Evolutionary conservation across 257 asterid species (phyloP).

Genomic region (Ophiorrhiza pumila): DNA sequence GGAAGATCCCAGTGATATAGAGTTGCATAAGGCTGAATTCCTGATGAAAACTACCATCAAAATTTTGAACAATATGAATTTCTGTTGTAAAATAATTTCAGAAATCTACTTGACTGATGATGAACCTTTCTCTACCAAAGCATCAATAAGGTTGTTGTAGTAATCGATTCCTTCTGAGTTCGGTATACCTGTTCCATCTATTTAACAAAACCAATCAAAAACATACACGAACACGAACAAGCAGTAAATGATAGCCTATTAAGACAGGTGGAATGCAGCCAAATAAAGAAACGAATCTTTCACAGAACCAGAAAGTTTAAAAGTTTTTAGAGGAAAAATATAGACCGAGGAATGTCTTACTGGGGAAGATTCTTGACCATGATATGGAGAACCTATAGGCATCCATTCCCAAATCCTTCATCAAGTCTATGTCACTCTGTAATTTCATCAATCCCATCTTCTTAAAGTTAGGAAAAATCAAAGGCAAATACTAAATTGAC

Average conservation of each 20-base stretch:
- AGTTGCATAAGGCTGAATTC: constrained; percentile 73
- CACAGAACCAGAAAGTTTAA: background rate
- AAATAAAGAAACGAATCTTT: background rate
- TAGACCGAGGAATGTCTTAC: constrained; percentile 31
- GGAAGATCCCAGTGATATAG: constrained; percentile 94
- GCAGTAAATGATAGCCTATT: background rate
- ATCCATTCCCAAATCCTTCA: constrained; percentile 83
- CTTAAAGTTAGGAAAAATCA: constrained; percentile 16
- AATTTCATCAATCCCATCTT: constrained; percentile 6
- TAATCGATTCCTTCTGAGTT: constrained; percentile 69
- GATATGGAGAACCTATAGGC: constrained; percentile 89
- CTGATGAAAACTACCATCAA: constrained; percentile 30
- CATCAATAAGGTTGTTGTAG: constrained; percentile 70
- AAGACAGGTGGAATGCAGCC: constrained; percentile 5
- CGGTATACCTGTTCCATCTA: constrained; percentile 82
- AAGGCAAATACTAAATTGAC: constrained; percentile 17
- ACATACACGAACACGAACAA: background rate
- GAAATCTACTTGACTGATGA: background rate
- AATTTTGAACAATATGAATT: background rate
- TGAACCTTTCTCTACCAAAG: constrained; percentile 64
- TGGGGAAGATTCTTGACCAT: constrained; percentile 84
- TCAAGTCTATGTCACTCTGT: constrained; percentile 75
- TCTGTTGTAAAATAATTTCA: background rate
- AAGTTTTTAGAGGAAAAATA: background rate
- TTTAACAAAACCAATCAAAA: background rate